A percentile compares a stretch with the other conserved stretches of the same genome.
Conservation (phyloP, 306 rosid species). For the Prunus campanulata region DNA sequence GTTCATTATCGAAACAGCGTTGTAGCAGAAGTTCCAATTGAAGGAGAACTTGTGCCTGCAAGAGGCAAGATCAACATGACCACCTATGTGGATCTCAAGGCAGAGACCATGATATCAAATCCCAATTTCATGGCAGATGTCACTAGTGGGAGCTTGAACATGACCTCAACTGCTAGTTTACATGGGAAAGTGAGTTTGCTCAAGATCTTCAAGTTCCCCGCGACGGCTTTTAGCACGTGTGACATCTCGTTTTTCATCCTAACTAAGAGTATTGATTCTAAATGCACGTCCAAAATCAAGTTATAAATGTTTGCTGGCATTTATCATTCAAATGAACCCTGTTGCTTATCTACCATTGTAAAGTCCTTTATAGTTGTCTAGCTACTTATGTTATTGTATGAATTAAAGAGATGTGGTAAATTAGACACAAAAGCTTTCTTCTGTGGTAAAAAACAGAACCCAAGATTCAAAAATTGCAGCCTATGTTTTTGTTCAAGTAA, state of each 20-base stretch:
- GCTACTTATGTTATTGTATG: too few species aligned
- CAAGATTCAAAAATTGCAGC: too few species aligned
- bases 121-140: constrained; percentile 17
- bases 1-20: not conserved
- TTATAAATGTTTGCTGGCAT: constrained; percentile 9
- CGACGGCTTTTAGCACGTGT: constrained; percentile 33
- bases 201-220: constrained; percentile 39
- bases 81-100: constrained; percentile 13
- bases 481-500: too few species aligned
- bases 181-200: constrained; percentile 39
- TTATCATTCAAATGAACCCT: not conserved
- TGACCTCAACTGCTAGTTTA: constrained; percentile 29
- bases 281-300: constrained; percentile 42
- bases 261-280: constrained; percentile 15
- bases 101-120: not conserved
- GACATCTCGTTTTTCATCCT: constrained; percentile 23
- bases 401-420: too few species aligned
- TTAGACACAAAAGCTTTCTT: not conserved
- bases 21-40: constrained; percentile 18
- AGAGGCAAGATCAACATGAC: constrained; percentile 7
- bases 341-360: not conserved
- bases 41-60: constrained; percentile 11
- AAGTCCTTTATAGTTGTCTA: not conserved
- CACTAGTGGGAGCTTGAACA: constrained; percentile 25
- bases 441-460: not conserved